phyloP scores from a whole-genome alignment of 148 eudicot species.

The Linanthus parryae region DNA sequence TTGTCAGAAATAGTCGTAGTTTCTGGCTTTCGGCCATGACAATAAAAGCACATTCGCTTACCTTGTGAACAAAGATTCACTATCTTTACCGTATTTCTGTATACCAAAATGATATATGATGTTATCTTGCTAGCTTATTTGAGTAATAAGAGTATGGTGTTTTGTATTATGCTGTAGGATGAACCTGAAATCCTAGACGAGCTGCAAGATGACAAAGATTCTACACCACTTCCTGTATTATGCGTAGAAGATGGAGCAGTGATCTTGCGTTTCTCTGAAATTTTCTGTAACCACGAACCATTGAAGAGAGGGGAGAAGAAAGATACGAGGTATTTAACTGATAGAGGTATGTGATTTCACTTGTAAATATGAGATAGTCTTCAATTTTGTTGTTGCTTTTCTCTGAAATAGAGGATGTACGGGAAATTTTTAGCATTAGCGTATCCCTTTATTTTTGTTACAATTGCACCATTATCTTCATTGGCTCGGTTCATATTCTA shows the following conservation, averaged over 20 bases:
- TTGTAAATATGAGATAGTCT: neutral
- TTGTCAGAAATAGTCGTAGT: too few species aligned
- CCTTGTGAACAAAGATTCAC: too few species aligned
- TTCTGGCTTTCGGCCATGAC: too few species aligned
- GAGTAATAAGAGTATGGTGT: too few species aligned
- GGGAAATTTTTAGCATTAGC: slow-evolving; percentile 4
- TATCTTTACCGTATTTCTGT: too few species aligned
- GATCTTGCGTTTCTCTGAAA: slow-evolving; percentile 88
- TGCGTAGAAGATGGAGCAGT: slow-evolving; percentile 71
- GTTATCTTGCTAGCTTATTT: too few species aligned
- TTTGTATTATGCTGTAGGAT: slow-evolving; percentile 34
- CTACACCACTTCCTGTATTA: slow-evolving; percentile 60
- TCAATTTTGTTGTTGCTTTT: neutral
- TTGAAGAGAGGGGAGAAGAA: slow-evolving; percentile 49
- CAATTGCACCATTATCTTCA: neutral
- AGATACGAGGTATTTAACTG: slow-evolving; percentile 46
- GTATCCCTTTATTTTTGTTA: neutral
- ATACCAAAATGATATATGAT: too few species aligned
- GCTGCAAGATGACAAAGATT: slow-evolving; percentile 23
- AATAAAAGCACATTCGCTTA: too few species aligned
- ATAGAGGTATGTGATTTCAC: slow-evolving; percentile 45
- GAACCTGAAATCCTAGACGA: slow-evolving; percentile 33
- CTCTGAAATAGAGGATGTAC: too few species aligned
- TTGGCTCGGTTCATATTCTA: neutral
- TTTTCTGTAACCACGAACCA: slow-evolving; percentile 77